Conservation (phyloP, 1,284 basidiomycete species). For the Laetiporus sulphureus region DNA sequence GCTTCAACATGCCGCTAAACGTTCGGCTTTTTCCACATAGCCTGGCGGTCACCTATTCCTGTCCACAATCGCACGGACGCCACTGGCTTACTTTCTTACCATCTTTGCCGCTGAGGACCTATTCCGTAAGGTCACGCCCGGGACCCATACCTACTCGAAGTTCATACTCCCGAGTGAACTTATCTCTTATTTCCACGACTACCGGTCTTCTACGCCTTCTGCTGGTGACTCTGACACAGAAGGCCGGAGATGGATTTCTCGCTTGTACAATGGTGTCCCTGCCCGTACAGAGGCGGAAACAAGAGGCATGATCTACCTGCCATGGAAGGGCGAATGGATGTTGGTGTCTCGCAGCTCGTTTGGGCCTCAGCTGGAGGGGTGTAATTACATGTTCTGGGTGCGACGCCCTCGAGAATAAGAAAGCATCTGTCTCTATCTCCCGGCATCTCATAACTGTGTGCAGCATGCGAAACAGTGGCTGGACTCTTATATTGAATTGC, state of each 20-base stretch:
- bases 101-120: slow-evolving; percentile 88
- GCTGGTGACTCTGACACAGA: neutral
- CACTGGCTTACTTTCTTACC: slow-evolving; percentile 84
- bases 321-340: slow-evolving; percentile 69
- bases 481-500: no score
- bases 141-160: slow-evolving; percentile 91
- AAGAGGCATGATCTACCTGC: slow-evolving; percentile 79
- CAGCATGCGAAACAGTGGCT: no score
- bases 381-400: slow-evolving; percentile 82
- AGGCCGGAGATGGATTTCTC: slow-evolving; percentile 37
- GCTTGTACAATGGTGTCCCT: slow-evolving; percentile 35
- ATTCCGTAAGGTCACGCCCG: slow-evolving; percentile 76
- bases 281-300: slow-evolving; percentile 71
- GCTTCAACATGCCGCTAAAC: neutral
- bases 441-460: no score
- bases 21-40: slow-evolving; percentile 30
- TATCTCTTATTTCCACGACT: slow-evolving; percentile 71
- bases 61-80: slow-evolving; percentile 94
- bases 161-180: slow-evolving; percentile 89
- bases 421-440: no score
- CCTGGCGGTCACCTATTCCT: slow-evolving; percentile 95
- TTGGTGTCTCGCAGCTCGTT: slow-evolving; percentile 56
- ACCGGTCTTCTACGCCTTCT: slow-evolving; percentile 36
- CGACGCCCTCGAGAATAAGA: slow-evolving; percentile 62
- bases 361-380: slow-evolving; percentile 49